Evolutionary conservation across 805 yeast species (phyloP).

Genomic region (Debaryomyces maramus): DNA sequence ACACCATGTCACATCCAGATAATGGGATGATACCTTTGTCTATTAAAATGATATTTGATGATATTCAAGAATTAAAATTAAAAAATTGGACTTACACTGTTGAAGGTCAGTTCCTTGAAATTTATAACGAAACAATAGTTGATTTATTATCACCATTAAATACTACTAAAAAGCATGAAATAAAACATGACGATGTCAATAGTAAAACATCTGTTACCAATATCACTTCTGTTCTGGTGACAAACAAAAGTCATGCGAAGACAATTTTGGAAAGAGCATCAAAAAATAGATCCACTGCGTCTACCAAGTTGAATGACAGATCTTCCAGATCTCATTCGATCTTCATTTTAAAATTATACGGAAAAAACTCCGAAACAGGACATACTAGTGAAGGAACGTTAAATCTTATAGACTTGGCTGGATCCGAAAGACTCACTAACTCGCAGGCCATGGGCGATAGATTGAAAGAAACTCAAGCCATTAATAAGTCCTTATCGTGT

Average conservation of each 20-base stretch:
- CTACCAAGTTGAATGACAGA: constrained; percentile 75
- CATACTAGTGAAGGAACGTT: constrained; percentile 57
- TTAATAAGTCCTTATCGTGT: constrained; percentile 83
- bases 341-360: constrained; percentile 62
- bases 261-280: constrained; percentile 54
- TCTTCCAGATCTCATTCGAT: constrained; percentile 93
- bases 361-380: constrained; percentile 51
- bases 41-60: constrained; percentile 64
- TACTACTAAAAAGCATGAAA: constrained; percentile 52
- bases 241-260: constrained; percentile 49
- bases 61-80: constrained; percentile 46
- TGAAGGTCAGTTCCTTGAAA: constrained; percentile 79
- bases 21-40: constrained; percentile 86
- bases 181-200: constrained; percentile 61
- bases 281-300: constrained; percentile 69
- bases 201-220: constrained; percentile 64
- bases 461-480: constrained; percentile 81
- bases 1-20: constrained; percentile 70
- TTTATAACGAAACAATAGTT: constrained; percentile 78
- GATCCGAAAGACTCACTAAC: constrained; percentile 78
- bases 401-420: constrained; percentile 89
- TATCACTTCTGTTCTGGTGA: constrained; percentile 49
- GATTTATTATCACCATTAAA: constrained; percentile 55
- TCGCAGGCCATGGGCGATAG: constrained; percentile 82
- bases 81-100: constrained; percentile 65